phyloP scores from a whole-genome alignment of 805 yeast species.

The Pichia paraexigua region DNA sequence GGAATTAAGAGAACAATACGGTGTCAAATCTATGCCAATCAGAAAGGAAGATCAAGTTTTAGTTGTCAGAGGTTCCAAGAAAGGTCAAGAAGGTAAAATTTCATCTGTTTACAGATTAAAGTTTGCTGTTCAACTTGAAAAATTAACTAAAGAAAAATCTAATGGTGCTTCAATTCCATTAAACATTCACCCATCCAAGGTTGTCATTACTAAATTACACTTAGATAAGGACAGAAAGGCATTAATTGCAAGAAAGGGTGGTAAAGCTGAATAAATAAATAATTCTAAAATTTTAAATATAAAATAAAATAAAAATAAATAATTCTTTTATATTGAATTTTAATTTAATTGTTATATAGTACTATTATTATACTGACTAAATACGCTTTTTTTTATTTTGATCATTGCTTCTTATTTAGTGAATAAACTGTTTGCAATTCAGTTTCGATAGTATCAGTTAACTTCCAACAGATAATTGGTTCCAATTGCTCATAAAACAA shows the following conservation, averaged over 20 bases:
- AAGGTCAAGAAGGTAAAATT: conserved; percentile 98
- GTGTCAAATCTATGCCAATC: conserved; percentile 91
- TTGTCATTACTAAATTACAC: conserved; percentile 96
- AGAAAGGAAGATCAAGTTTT: conserved; percentile 95
- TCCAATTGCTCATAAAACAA: conserved; percentile 30
- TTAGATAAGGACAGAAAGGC: conserved; percentile 99
- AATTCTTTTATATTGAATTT: neutral
- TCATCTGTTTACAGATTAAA: conserved; percentile 98
- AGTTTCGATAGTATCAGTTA: conserved; percentile 32
- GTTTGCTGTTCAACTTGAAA: conserved; percentile 93
- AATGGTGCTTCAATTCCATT: conserved; percentile 96
- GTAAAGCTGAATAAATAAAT: conserved; percentile 74
- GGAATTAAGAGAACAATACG: conserved; percentile 97
- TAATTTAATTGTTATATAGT: conserved; percentile 6
- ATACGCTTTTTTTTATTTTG: neutral
- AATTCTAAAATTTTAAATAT: neutral
- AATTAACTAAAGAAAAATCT: conserved; percentile 95
- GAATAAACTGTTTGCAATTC: conserved; percentile 47
- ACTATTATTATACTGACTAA: neutral
- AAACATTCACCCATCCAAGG: conserved; percentile 97
- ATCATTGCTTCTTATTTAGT: conserved; percentile 30
- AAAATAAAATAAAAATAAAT: conserved; percentile 1
- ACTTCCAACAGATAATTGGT: conserved; percentile 37
- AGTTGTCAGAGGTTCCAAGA: conserved; percentile 97
- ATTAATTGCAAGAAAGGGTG: conserved; percentile 96